Base-by-base conservation (phyloP, 768 basidiomycete species). In the Lentinula detonsa region DNA sequence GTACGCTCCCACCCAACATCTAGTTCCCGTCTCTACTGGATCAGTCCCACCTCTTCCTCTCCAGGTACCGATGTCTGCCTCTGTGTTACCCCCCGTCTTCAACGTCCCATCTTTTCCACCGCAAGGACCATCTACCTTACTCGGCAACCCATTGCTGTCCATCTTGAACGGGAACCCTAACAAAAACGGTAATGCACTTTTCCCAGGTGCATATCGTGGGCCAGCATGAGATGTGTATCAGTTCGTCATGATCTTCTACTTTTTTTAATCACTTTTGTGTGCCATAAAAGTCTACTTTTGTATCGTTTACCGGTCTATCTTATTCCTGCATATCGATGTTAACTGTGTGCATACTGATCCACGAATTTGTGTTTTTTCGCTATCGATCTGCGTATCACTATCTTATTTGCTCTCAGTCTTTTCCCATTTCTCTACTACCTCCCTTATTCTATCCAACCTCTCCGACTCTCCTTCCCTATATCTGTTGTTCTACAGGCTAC, bases 151-250 rank as follows among this genome's bases (percentile, higher is more conserved):
- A 35, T 48, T 76, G 40, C 68, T 74, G 59, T 76, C 74, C 31
- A 73, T 76, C 58, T 68, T 75, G 28, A 75, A 75, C 45, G 68
- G 68, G 52, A 69, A 67, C 46, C 15, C 28, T 7, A 21, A 23
- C 11, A 18, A 18, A 21, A 48, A 39, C 35, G 33, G 16, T 37
- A 48, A 34, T 7, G 34, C 35, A 4, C 34, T 40, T 21, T 13
- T 43, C 2, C 37, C 55, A 6, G 55, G 55, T 45, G 4, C 40
- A 7, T 56, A 40, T 21, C 55, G 21, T 43, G 55, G 55, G 23
- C 37, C 55, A 33, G 55, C 15, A 34, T 56, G 11, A 56, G 13
- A 7, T 39, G 35, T 8, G 23, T 28, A 10, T 6, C 8, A 28
- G 11, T 15, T 40, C 9, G 6, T 10, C 6, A 13, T 45, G 4